These are phyloP conservation scores for Grigorovia humatica DNA, from an alignment of 805 yeast genomes.

Conservation along the genomic window DNA sequence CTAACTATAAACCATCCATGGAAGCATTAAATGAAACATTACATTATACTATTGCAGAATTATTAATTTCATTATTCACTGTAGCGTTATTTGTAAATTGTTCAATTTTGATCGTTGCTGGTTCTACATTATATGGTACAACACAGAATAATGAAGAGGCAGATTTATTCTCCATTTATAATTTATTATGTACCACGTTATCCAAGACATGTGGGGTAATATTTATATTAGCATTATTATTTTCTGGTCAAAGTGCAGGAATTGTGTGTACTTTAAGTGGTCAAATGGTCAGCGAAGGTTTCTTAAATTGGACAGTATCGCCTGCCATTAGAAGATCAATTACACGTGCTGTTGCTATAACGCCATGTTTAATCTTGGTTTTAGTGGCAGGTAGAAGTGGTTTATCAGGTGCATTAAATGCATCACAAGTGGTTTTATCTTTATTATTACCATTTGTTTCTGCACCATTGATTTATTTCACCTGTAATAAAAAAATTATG, in stretches of 20 bases:
- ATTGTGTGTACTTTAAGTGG: conserved; percentile 92
- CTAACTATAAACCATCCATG: conserved; percentile 62
- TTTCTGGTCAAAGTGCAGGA: conserved; percentile 89
- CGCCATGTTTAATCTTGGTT: conserved; percentile 75
- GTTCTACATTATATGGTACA: conserved; percentile 62
- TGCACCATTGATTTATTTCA: conserved; percentile 79
- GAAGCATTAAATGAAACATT: conserved; percentile 75
- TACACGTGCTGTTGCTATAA: conserved; percentile 75
- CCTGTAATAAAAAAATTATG: conserved; percentile 62
- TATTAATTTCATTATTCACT: conserved; percentile 71
- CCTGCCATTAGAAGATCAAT: conserved; percentile 74
- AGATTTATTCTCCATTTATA: conserved; percentile 73
- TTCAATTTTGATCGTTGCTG: conserved; percentile 82
- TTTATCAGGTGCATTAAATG: conserved; percentile 62
- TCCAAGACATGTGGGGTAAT: conserved; percentile 74
- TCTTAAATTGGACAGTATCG: conserved; percentile 65
- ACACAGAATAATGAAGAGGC: conserved; percentile 57
- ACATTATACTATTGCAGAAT: conserved; percentile 72
- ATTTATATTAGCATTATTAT: conserved; percentile 74
- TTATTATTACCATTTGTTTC: conserved; percentile 74
- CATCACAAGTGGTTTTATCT: conserved; percentile 76
- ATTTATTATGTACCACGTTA: conserved; percentile 47
- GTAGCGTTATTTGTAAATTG: conserved; percentile 88
- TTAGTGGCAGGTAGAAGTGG: conserved; percentile 74
- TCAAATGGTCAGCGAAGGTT: conserved; percentile 91